A percentile compares a stretch with the other conserved stretches of the same genome.
Conservation (phyloP, 139 green algal genomes). For the Coccomyxa sp. region DNA sequence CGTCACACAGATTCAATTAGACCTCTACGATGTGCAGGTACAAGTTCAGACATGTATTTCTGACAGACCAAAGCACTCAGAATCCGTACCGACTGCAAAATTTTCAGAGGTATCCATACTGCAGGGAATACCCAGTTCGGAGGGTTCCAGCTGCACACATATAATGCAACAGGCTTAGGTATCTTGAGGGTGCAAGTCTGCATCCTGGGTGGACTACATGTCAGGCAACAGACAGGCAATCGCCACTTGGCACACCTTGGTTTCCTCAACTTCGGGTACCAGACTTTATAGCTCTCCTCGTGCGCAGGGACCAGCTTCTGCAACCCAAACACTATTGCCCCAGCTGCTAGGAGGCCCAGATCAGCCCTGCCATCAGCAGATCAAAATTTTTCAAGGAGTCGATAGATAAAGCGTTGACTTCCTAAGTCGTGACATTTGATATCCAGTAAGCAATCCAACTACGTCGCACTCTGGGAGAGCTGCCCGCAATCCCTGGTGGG, state of each 20-base stretch:
- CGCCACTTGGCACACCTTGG: neutral
- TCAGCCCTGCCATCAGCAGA: constrained; percentile 23
- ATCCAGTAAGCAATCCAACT: no score
- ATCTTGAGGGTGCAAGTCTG: no score
- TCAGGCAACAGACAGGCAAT: no score
- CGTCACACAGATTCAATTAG: neutral
- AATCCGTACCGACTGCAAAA: constrained; percentile 44
- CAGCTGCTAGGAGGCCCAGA: constrained; percentile 20
- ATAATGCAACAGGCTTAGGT: neutral
- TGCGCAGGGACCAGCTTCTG: constrained; percentile 24
- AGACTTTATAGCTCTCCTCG: constrained; percentile 24
- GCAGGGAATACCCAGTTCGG: constrained; percentile 47
- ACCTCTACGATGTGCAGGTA: neutral
- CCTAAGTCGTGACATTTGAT: no score
- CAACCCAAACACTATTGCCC: constrained; percentile 42
- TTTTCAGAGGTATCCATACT: constrained; percentile 64
- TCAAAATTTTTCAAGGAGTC: no score
- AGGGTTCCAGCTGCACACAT: constrained; percentile 41
- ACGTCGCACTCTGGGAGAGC: no score
- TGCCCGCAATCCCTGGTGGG: no score
- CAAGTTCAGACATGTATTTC: neutral
- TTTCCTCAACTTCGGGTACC: constrained; percentile 6
- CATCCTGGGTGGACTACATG: no score
- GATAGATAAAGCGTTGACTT: no score
- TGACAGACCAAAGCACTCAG: neutral